Evolutionary conservation across 768 basidiomycete genomes (phyloP).

Genomic region (Boletus reticuloceps): DNA sequence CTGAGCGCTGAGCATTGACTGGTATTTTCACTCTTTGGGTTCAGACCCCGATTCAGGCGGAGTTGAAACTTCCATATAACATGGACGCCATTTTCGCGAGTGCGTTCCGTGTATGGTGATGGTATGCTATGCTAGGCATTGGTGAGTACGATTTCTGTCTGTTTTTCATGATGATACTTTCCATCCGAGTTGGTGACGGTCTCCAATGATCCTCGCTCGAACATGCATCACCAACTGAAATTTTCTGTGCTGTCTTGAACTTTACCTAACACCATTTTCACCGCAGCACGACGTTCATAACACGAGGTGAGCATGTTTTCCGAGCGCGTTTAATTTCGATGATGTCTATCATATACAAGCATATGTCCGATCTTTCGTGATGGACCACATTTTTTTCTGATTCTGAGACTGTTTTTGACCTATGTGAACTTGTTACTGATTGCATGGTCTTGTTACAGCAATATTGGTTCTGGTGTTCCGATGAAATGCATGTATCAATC

Average conservation of each 20-base stretch:
- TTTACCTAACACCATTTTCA: background rate
- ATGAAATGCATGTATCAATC: too few species aligned
- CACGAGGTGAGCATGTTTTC: conserved; percentile 8
- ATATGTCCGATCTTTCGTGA: conserved; percentile 69
- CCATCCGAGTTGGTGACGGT: conserved; percentile 75
- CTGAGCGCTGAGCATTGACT: too few species aligned
- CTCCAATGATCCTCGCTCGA: conserved; percentile 66
- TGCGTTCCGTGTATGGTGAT: background rate
- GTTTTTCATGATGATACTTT: conserved; percentile 59
- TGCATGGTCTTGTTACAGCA: background rate
- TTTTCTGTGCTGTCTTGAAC: conserved; percentile 25
- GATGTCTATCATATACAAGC: conserved; percentile 65
- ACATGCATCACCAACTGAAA: conserved; percentile 70
- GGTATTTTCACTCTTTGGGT: too few species aligned
- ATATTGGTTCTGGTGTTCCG: too few species aligned
- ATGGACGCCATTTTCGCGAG: background rate
- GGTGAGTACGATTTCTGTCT: conserved; percentile 33
- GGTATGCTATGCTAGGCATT: conserved; percentile 1
- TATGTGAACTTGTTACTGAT: conserved; percentile 3
- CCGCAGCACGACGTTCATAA: background rate
- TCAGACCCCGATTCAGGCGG: conserved; percentile 32
- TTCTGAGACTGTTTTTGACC: conserved; percentile 13
- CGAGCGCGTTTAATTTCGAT: conserved; percentile 21
- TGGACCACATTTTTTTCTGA: conserved; percentile 55
- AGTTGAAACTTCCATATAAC: conserved; percentile 3